Evolutionary conservation across 345 rosid genomes (phyloP).

Genomic region (Capsella bursapastoris): DNA sequence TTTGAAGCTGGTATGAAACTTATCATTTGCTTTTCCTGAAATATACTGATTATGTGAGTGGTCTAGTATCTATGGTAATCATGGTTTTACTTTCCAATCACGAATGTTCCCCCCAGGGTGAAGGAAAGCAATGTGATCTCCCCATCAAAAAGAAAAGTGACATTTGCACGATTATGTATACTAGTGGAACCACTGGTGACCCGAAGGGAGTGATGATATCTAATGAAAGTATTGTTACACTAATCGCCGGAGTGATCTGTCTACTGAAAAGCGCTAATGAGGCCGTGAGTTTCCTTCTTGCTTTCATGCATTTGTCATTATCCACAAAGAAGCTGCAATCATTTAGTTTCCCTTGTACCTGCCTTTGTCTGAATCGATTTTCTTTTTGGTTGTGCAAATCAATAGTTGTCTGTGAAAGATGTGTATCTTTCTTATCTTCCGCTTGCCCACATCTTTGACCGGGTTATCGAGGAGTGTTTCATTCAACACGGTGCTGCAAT

Average conservation of each 20-base stretch:
- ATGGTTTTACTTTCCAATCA: conserved; percentile 19
- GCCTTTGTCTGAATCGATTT: conserved; percentile 14
- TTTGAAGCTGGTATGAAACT: conserved; percentile 58
- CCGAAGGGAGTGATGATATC: conserved; percentile 97
- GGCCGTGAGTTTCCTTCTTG: conserved; percentile 50
- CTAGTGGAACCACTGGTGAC: conserved; percentile 99
- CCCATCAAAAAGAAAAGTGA: conserved; percentile 78
- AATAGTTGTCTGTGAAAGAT: conserved; percentile 71
- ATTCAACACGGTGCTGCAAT: conserved; percentile 81
- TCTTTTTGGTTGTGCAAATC: conserved; percentile 32
- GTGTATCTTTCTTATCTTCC: conserved; percentile 95
- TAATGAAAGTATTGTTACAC: conserved; percentile 78
- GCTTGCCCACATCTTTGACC: conserved; percentile 96
- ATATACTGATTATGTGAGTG: background rate
- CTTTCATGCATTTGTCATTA: conserved; percentile 9
- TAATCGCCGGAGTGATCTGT: conserved; percentile 74
- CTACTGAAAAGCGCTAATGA: conserved; percentile 68
- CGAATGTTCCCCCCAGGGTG: conserved; percentile 54
- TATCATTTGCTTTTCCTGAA: conserved; percentile 8
- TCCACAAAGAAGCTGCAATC: conserved; percentile 14
- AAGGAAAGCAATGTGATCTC: conserved; percentile 67
- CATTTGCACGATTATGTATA: conserved; percentile 96
- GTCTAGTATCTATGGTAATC: conserved; percentile 6
- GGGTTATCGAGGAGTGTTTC: conserved; percentile 88
- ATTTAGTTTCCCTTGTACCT: conserved; percentile 3